Base-by-base conservation (phyloP, 225 moss, liverwort and hornwort genomes). In the Pleurozium schreberi region DNA sequence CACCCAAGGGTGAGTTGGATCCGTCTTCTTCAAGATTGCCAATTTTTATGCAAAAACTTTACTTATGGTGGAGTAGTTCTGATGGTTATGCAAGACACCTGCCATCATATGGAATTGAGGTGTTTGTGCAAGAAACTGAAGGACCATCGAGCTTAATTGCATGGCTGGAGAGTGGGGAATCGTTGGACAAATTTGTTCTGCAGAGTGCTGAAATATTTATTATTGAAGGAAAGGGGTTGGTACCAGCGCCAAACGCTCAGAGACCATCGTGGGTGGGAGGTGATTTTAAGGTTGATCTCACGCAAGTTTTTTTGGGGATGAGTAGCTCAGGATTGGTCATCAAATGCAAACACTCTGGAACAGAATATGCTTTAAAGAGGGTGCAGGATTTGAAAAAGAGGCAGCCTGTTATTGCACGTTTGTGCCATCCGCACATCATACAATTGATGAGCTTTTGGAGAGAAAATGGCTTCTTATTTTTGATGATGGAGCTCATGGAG, bases 401-500 rank as follows among this genome's bases (percentile, higher is more conserved):
- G 13, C 38, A 27, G 71, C 85, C 80, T 73, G 43, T 62, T 34
- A 15, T 80, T 70, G 85, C 80, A 71, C 80, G 53, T 18, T 61
- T 89, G n/a, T 60, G 60, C 60, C 89, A 89, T 85, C 85, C 79
- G 3, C 69, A 89, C 61, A 49, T 85, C 8, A 78, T 89, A n/a
- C 47, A 21, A 31, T 49, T 89, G 68, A 22, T 60, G 40, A 49
- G 9, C 60, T 85, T 68, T 17, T 89, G 89, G 89, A 60, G 50
- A 60, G 77, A 85, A 34, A 85, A 89, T 52, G 89, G 14, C 18
- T 85, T 85, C 38, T 85, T 70, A 15, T 89, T 85, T 59, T 25
- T 89, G 89, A 49, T 60, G 80, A 89, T 89, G 89, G 89, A 89
- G 60, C 21, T 89, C 14, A 89, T 89, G 89, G 85, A 89, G 50